Conservation (phyloP, 1,139 yeast species). For the Scheffersomyces cryptocercus region DNA sequence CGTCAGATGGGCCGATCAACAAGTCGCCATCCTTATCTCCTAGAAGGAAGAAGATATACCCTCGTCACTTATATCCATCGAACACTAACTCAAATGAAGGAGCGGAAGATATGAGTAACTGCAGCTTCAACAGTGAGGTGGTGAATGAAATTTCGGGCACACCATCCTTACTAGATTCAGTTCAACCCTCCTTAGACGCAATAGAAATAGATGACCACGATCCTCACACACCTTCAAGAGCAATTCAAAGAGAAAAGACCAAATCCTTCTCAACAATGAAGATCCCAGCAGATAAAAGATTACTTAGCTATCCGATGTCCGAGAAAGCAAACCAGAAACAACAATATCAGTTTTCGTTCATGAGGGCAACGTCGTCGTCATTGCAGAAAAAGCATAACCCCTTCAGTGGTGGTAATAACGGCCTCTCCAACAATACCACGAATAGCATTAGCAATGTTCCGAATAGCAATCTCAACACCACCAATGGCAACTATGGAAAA, state of each 20-base stretch:
- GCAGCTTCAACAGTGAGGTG: too few relatives aligned
- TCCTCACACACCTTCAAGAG: constrained; percentile 9
- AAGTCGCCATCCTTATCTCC: constrained; percentile 1
- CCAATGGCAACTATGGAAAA: not conserved
- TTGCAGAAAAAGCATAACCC: constrained; percentile 26
- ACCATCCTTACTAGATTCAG: too few relatives aligned
- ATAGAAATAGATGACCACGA: not conserved
- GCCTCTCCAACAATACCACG: not conserved
- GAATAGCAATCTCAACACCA: too few relatives aligned
- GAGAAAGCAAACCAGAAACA: constrained; percentile 10
- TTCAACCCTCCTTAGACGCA: too few relatives aligned
- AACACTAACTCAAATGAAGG: not conserved
- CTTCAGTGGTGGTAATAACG: constrained; percentile 1
- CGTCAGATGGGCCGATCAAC: constrained; percentile 1
- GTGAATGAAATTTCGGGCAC: too few relatives aligned
- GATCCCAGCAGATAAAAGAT: constrained; percentile 8
- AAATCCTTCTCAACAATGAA: constrained; percentile 11
- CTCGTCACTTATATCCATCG: constrained; percentile 21
- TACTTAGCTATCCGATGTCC: constrained; percentile 10
- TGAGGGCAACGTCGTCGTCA: constrained; percentile 41
- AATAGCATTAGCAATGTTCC: too few relatives aligned
- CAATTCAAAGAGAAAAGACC: not conserved
- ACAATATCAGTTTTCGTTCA: constrained; percentile 32
- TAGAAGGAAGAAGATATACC: constrained; percentile 22
- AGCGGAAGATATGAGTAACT: not conserved